Percentiles rank a stretch among this genome's conserved stretches.
phyloP scores from a whole-genome alignment of 2,329 filamentous ascomycete genomes.

The Xylariaceae sp. region DNA sequence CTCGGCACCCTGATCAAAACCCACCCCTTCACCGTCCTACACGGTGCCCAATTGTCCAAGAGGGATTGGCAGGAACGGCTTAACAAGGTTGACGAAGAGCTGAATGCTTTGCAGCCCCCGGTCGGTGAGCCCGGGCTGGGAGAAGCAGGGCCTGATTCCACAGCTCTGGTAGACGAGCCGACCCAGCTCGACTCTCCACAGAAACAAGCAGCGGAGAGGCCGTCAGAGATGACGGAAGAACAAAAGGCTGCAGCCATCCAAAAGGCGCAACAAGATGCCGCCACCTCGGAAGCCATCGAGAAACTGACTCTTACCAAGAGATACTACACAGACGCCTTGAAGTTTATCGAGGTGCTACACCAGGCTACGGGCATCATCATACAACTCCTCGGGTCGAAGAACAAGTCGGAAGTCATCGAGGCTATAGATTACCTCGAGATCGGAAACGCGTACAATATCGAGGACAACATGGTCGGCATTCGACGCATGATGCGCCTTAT shows the following conservation, averaged over 20 bases:
- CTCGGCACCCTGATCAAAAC: slow-evolving; percentile 84
- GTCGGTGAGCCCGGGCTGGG: slow-evolving; percentile 66
- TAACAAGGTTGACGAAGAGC: slow-evolving; percentile 74
- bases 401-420: slow-evolving; percentile 98
- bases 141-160: slow-evolving; percentile 59
- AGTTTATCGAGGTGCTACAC: slow-evolving; percentile 88
- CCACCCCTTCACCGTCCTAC: slow-evolving; percentile 88
- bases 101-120: slow-evolving; percentile 76
- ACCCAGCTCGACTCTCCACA: slow-evolving; percentile 71
- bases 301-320: slow-evolving; percentile 82
- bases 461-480: slow-evolving; percentile 88
- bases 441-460: slow-evolving; percentile 91
- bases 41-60: slow-evolving; percentile 77
- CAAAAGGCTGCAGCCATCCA: slow-evolving; percentile 67
- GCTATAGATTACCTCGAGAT: slow-evolving; percentile 98
- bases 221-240: slow-evolving; percentile 66
- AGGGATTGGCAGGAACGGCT: slow-evolving; percentile 82
- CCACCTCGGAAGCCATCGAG: slow-evolving; percentile 80
- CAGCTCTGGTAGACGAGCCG: slow-evolving; percentile 77
- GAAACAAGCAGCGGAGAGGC: slow-evolving; percentile 41
- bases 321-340: slow-evolving; percentile 89
- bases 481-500: slow-evolving; percentile 93
- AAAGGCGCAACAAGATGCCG: slow-evolving; percentile 80
- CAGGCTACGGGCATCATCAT: slow-evolving; percentile 74
- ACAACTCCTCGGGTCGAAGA: slow-evolving; percentile 85